Evolutionary conservation across 1,284 basidiomycete species (phyloP), one percentile per base, ranked within the genome.

Genomic region (Bondarzewia mesenterica): DNA sequence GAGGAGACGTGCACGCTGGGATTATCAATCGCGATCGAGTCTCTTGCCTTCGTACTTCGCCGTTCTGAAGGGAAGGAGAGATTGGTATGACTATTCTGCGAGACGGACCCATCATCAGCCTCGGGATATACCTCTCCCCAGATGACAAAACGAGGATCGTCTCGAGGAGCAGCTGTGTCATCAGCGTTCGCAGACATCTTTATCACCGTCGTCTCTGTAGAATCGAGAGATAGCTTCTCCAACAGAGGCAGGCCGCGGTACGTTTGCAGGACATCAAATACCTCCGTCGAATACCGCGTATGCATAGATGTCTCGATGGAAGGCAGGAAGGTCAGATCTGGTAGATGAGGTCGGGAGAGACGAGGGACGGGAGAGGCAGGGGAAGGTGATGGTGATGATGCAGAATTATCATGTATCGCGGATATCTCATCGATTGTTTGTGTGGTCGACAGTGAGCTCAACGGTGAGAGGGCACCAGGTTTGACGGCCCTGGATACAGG

Each of bases 81-180:
- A 29, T 77, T 73, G 0, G 72, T 72, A 7, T 77, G 75, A 38
- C 38, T 47, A 4, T 25, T 25, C 20, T 69, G 56, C 0, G 75
- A 74, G 36, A 65, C 49, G 6, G 29, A 56, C 51, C 26, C 58
- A 58, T 80, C 77, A n/a, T 61, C 60, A 10, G 61, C 52, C 46
- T 51, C 18, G 42, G 55, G 39, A 52, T 56, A 61, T 6, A 74
- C 62, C 55, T 87, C 78, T n/a, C 86, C 88, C 89, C 89, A 93
- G 15, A 93, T 82, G 23, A 90, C 87, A 60, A 92, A 93, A 0
- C 89, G 77, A 18, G 90, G 89, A 57, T 93, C 90, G 54, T 91
- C 83, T 16, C 81, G 75, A 2, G 87, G 88, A 0, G 79, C 74
- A 6, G 84, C 79, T 26, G 73, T 77, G 49, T 82, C 77, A 27